Evolutionary conservation across 1,139 yeast genomes (phyloP).

Genomic region (Meyerozyma carpophila): DNA sequence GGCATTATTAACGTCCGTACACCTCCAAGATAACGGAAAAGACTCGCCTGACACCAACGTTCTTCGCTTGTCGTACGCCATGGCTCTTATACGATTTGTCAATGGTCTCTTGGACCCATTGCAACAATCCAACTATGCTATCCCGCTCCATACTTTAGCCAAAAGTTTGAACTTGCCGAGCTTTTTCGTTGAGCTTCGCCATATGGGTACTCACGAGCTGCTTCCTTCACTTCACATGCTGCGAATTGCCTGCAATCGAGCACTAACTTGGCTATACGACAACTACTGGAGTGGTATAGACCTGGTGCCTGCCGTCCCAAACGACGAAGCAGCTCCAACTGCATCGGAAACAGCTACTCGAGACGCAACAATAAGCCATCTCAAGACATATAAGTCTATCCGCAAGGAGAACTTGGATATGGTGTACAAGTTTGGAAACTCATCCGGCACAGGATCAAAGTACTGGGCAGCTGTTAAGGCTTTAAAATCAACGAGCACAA

Average conservation of each 20-base stretch:
- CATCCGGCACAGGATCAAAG: constrained; percentile 29
- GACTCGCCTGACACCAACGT: constrained; percentile 20
- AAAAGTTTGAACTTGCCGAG: constrained; percentile 64
- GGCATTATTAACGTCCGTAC: constrained; percentile 51
- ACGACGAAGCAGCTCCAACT: not conserved
- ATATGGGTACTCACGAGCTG: constrained; percentile 85
- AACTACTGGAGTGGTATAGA: constrained; percentile 63
- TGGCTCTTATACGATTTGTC: constrained; percentile 82
- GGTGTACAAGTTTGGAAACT: constrained; percentile 32
- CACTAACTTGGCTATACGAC: constrained; percentile 68
- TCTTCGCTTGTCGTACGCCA: constrained; percentile 54
- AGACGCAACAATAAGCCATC: constrained; percentile 7
- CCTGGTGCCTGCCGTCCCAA: constrained; percentile 6
- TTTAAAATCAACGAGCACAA: constrained; percentile 4
- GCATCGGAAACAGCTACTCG: not conserved
- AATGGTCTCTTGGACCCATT: constrained; percentile 87
- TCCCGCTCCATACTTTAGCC: constrained; percentile 76
- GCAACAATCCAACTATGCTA: constrained; percentile 74
- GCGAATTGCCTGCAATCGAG: constrained; percentile 51
- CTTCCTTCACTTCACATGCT: constrained; percentile 69
- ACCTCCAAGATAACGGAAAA: constrained; percentile 34
- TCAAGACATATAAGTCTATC: constrained; percentile 30
- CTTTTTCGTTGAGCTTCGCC: constrained; percentile 85
- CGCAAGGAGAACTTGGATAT: constrained; percentile 42
- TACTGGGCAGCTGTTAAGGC: constrained; percentile 35